Evolutionary conservation across 139 green algal genomes (phyloP).

Genomic region (Tetraselmis chui): DNA sequence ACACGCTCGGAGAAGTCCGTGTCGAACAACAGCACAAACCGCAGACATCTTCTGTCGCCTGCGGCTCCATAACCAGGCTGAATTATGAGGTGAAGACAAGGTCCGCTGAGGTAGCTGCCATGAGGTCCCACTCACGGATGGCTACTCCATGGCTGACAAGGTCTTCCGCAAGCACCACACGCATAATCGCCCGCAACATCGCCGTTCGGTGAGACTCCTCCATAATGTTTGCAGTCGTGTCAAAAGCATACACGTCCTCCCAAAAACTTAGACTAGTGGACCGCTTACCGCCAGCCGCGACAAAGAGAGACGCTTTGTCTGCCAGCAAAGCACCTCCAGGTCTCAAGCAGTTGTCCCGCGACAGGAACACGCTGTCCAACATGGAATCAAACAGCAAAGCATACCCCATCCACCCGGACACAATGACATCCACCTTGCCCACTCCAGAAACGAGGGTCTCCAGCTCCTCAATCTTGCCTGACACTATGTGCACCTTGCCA

Average conservation of each 20-base stretch:
- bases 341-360: slow-evolving; percentile 62
- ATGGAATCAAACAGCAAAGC: slow-evolving; percentile 95
- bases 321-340: slow-evolving; percentile 86
- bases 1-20: slow-evolving; percentile 74
- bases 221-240: slow-evolving; percentile 62
- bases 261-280: slow-evolving; percentile 65
- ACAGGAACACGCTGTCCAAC: slow-evolving; percentile 76
- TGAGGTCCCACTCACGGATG: slow-evolving; percentile 27
- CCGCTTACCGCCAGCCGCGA: slow-evolving; percentile 49
- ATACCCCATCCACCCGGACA: slow-evolving; percentile 98
- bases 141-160: slow-evolving; percentile 37
- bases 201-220: slow-evolving; percentile 32
- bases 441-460: slow-evolving; percentile 25
- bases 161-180: slow-evolving; percentile 38
- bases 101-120: neutral
- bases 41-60: neutral
- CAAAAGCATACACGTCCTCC: slow-evolving; percentile 87
- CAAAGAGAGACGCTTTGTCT: slow-evolving; percentile 64
- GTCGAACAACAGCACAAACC: slow-evolving; percentile 93
- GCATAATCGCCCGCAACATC: slow-evolving; percentile 39
- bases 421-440: slow-evolving; percentile 72
- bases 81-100: neutral
- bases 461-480: slow-evolving; percentile 62
- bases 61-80: neutral
- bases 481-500: slow-evolving; percentile 25